A percentile compares a stretch with the other conserved stretches of the same genome.
These are phyloP conservation scores for Margaritispora aquatica DNA, from an alignment of 495 filamentous ascomycete species.

Conservation along the genomic window DNA sequence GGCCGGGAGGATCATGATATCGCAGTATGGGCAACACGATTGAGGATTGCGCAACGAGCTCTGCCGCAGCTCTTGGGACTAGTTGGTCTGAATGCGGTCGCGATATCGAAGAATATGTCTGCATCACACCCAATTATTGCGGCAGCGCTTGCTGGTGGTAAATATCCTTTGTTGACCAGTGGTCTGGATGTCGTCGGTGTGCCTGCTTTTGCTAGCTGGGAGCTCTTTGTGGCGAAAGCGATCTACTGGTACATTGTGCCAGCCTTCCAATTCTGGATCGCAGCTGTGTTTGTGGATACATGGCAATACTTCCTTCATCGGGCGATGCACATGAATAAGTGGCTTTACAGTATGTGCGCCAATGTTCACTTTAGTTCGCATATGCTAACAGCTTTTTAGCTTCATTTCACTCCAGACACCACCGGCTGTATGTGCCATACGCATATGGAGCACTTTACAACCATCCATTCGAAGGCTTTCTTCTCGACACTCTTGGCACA, in stretches of 20 bases:
- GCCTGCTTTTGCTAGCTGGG: slow-evolving; percentile 65
- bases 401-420: slow-evolving; percentile 88
- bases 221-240: slow-evolving; percentile 61
- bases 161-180: slow-evolving; percentile 54
- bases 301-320: slow-evolving; percentile 98
- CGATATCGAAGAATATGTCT: slow-evolving; percentile 49
- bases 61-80: slow-evolving; percentile 54
- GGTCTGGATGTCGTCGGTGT: slow-evolving; percentile 38
- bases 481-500: slow-evolving; percentile 85
- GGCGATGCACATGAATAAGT: slow-evolving; percentile 89
- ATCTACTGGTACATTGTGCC: slow-evolving; percentile 80
- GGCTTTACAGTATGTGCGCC: slow-evolving; percentile 74
- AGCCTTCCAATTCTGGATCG: slow-evolving; percentile 63
- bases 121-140: slow-evolving; percentile 57
- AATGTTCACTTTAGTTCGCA: slow-evolving; percentile 3
- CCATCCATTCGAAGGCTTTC: slow-evolving; percentile 86
- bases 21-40: slow-evolving; percentile 69
- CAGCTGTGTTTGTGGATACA: slow-evolving; percentile 73
- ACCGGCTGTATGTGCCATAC: slow-evolving; percentile 94
- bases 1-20: slow-evolving; percentile 81
- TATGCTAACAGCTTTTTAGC: slow-evolving; percentile 36
- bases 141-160: slow-evolving; percentile 63
- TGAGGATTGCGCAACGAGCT: slow-evolving; percentile 63
- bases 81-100: slow-evolving; percentile 50
- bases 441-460: slow-evolving; percentile 97